Conservation (phyloP, 1,284 basidiomycete species). For the Heterobasidion irregulare region DNA sequence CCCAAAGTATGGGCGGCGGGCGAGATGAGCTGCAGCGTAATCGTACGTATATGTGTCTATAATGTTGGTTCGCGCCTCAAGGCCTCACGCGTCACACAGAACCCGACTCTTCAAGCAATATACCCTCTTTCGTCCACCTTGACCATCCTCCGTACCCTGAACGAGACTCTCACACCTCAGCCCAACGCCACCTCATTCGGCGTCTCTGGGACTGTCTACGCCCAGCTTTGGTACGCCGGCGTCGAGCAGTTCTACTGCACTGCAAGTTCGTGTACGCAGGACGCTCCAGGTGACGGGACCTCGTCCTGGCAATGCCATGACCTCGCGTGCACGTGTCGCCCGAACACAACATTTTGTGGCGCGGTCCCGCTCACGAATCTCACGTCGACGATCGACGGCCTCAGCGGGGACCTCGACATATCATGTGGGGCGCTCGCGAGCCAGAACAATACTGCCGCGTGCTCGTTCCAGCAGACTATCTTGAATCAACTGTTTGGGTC, state of each 20-base stretch:
- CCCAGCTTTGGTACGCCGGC: constrained; percentile 79
- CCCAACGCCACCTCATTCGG: constrained; percentile 60
- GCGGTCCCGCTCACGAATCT: constrained; percentile 39
- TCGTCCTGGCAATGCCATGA: constrained; percentile 61
- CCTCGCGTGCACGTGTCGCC: constrained; percentile 66
- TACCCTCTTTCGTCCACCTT: constrained; percentile 63
- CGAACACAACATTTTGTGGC: constrained; percentile 70
- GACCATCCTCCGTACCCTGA: constrained; percentile 70
- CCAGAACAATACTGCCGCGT: constrained; percentile 43
- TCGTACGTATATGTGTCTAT: constrained; percentile 39
- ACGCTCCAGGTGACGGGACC: constrained; percentile 27
- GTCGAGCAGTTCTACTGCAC: constrained; percentile 80
- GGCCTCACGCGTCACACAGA: constrained; percentile 30
- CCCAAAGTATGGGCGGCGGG: constrained; percentile 57
- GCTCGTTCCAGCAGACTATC: constrained; percentile 68
- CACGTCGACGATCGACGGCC: constrained; percentile 46
- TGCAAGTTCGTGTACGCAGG: constrained; percentile 64
- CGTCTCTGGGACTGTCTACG: constrained; percentile 45
- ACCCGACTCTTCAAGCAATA: constrained; percentile 69
- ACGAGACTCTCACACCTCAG: constrained; percentile 58
- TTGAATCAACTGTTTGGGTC: constrained; percentile 66
- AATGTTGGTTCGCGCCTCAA: constrained; percentile 5
- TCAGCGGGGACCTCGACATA: constrained; percentile 57
- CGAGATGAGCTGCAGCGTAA: constrained; percentile 69
- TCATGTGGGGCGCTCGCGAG: constrained; percentile 46